Evolutionary conservation across 805 yeast genomes (phyloP), one percentile per base, ranked within the genome.

Genomic region (Yamadazyma scolyti): DNA sequence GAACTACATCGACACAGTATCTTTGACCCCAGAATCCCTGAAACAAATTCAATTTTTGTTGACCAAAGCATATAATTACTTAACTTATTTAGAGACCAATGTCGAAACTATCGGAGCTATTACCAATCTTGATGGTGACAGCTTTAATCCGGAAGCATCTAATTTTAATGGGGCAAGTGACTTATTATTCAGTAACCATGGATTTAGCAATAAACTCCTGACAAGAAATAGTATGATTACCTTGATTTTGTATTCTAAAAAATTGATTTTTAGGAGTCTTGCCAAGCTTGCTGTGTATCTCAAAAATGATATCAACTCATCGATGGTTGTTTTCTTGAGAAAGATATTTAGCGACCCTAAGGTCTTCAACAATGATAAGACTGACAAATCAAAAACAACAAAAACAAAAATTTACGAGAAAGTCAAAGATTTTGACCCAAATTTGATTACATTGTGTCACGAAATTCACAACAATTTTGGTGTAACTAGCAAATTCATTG

Each of bases 401-500:
- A 63, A 54, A 31, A 29, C 40, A 15, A 54, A 52, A 23, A 46
- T 46, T n/a, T 14, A 16, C 16, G 28, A 23, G 10, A 42, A 37
- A 23, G 34, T 54, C 6, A 38, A 34, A 5, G 69, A 62, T 37
- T 44, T 33, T 15, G 54, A 57, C 25, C 27, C 33, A 3, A 42
- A 39, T 16, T 27, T 38, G 2, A 33, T 58, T 5, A 28, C 73
- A 20, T 57, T 79, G 10, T 65, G 61, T 22, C 75, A 75, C 17
- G 73, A 67, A 27, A 68, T 63, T 38, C 72, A 68, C 12, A 65
- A 64, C 44, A 63, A 67, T 3, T 73, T 60, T 50, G 83, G 84
- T 3, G 51, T 77, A 2, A 68, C 81, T 0, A 72, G 79, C 44
- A 74, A 73, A 39, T 58, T 67, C 16, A 39, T 46, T 5, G 48